Evolutionary conservation across 179 eudicot species (phyloP).

Genomic region (Corrigiola litoralis): DNA sequence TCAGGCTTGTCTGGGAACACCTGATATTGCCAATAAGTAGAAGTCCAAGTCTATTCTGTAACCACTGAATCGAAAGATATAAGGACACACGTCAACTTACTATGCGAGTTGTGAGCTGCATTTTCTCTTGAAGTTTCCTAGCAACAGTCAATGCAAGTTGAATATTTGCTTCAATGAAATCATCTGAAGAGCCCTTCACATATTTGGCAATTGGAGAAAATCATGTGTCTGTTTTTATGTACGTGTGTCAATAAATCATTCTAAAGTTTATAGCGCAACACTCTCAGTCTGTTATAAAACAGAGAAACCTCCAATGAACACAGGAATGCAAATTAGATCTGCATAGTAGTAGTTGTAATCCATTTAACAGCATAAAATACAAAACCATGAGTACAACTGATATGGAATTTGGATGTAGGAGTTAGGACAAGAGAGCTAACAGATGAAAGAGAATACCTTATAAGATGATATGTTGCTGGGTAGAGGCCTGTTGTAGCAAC

Average conservation of each 20-base stretch:
- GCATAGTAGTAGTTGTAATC: conserved; percentile 6
- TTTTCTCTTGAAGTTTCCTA: conserved; percentile 75
- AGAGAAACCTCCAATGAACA: background rate
- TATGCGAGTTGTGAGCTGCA: conserved; percentile 61
- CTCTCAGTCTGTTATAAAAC: background rate
- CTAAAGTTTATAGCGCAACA: conserved; percentile 14
- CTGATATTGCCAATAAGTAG: conserved; percentile 33
- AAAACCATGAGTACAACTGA: background rate
- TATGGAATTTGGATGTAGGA: no score
- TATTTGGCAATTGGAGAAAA: conserved; percentile 48
- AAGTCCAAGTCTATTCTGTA: background rate
- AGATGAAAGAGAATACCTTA: conserved; percentile 48
- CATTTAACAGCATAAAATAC: background rate
- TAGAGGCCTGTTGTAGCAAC: conserved; percentile 57
- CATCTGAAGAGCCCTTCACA: conserved; percentile 99
- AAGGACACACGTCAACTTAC: conserved; percentile 38
- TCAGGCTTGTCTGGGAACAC: conserved; percentile 99
- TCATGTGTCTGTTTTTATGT: conserved; percentile 50
- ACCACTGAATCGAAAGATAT: background rate
- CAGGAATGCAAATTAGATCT: background rate
- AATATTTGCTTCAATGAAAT: conserved; percentile 89
- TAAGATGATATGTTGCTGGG: conserved; percentile 81
- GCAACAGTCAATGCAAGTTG: conserved; percentile 84
- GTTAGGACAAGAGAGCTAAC: background rate
- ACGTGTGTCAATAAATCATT: conserved; percentile 28